Evolutionary conservation across 345 rosid genomes (phyloP), one percentile per base, ranked within the genome.

Genomic region (Eutrema heterophyllum): DNA sequence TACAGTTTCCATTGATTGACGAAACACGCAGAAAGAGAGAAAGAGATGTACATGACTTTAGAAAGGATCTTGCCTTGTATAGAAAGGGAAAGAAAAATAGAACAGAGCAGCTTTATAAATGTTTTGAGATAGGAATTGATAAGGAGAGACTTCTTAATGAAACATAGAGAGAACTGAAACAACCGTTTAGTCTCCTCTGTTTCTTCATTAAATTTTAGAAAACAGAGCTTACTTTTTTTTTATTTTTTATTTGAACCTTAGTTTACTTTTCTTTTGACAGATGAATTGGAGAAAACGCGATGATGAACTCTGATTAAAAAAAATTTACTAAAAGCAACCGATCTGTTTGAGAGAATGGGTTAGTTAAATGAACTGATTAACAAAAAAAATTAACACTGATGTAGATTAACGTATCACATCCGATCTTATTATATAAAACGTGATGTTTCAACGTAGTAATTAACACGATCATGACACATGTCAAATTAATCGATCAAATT

Each of bases 91-190:
- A 14, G 16, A 4, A 9, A 57, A 29, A 9, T 29, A 53, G 39
- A 4, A 63, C 5, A 64, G 30, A 35, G 60, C 8, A 66, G 36
- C 4, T 66, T 49, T 35, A n/a, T 65, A 58, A 45, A 48, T 66
- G 51, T 62, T 41, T 13, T 62, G 29, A 27, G 49, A 64, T 46
- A 46, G 56, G 59, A 73, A 55, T 56, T 10, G 41, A 2, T 73
- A 4, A 55, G 54, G 21, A 58, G 61, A 58, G 50, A 30, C 21
- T 50, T 64, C 8, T 46, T 44, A 46, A 29, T 49, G 67, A 57
- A 67, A 74, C 36, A 45, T 33, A 55, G 38, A 21, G 43, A 68
- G 13, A 62, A 38, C 51, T 60, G n/a, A 71, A 49, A 29, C 68
- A 50, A 51, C 36, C 29, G 12, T 40, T 72, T 40, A 51, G 18